Evolutionary conservation across 768 basidiomycete species (phyloP), one percentile per base, ranked within the genome.

Genomic region (Naganishia kalamii): DNA sequence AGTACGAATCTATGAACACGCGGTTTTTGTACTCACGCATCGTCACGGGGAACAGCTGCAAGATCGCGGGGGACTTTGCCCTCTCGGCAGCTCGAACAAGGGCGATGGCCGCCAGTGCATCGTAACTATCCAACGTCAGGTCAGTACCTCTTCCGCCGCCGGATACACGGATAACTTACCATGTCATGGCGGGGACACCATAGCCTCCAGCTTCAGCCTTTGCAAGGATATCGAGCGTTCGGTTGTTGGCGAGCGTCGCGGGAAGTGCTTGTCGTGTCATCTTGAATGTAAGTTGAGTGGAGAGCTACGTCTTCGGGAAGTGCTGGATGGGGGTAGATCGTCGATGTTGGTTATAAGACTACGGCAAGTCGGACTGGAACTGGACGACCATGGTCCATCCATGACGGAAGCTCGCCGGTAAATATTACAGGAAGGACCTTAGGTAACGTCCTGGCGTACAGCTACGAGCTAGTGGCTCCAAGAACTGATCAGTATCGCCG

Each of bases 61-160:
- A 65, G 67, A 78, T 77, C 10, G 76, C 76, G 25, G 78, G 78
- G 6, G 76, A 74, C 49, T 70, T 71, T 46, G 66, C 65, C 51
- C 71, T 57, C 69, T 79, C 76, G 47, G 77, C 78, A 43, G 77
- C 77, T 41, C 77, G 70, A 27, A 79, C 72, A 25, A 76, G 71
- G 44, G 73, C 78, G 40, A 74, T 68, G 15, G 74, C 78, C 23
- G 70, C 66, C 21, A 65, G 63, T 4, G 71, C 69, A 52, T 79
- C 78, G 68, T 79, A 79, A 60, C 71, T 72, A 51, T 1, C 27
- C 23, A 11, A 19, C 7, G 7, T 10, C 37, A 32, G 30, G 35
- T 32, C 47, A 57, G 35, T 15, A 33, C 11, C 19, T 4, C n/a
- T 32, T 25, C 49, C 23, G 25, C 19, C 1, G 30, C 8, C 15